phyloP scores from a whole-genome alignment of 257 asterid genomes.

The Solanum medicagineum region DNA sequence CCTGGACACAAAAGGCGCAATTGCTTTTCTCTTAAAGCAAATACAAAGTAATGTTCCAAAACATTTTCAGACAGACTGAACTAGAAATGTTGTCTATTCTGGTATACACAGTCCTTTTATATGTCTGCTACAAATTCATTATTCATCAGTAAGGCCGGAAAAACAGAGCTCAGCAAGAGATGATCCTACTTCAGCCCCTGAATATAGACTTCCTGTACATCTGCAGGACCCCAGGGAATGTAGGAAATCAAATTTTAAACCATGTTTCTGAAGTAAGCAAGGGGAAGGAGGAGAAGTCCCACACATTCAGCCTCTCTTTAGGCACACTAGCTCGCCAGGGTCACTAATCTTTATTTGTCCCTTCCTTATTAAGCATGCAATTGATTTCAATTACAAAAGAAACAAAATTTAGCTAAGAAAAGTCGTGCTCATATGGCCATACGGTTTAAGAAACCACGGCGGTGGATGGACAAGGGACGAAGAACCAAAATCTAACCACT shows the following conservation, averaged over 20 bases:
- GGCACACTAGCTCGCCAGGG: background rate
- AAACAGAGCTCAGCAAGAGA: background rate
- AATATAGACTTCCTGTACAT: background rate
- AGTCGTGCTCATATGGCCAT: background rate
- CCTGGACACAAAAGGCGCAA: background rate
- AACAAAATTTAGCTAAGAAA: background rate
- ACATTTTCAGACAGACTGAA: background rate
- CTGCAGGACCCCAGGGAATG: background rate
- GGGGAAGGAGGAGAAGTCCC: background rate
- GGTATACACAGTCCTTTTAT: background rate
- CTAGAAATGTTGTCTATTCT: background rate
- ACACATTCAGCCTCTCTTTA: background rate
- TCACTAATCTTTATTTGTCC: background rate
- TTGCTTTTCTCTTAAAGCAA: background rate
- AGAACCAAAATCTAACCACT: background rate
- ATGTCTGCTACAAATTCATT: background rate
- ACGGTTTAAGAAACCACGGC: background rate
- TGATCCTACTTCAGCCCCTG: background rate
- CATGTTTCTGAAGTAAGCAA: background rate
- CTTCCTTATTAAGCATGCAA: background rate
- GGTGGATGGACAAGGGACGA: background rate
- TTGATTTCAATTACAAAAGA: background rate
- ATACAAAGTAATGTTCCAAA: background rate
- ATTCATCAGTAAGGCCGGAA: background rate
- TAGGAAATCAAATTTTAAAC: background rate